phyloP scores from a whole-genome alignment of 192 early-diverging fungal genomes.

The Mortierella alpina region DNA sequence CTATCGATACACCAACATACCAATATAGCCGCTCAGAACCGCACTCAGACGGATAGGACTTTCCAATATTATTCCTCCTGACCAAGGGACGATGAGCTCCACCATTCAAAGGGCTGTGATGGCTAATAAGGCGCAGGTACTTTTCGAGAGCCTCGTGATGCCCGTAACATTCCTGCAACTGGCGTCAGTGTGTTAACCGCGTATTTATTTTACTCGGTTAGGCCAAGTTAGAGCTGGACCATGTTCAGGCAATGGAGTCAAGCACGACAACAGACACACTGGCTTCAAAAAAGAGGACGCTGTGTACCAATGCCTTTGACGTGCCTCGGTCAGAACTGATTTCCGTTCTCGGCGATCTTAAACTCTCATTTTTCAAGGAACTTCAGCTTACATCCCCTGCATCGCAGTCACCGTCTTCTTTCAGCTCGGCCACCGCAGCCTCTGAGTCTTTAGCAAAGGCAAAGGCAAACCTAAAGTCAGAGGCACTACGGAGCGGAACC shows the following conservation, averaged over 20 bases:
- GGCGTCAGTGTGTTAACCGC: neutral
- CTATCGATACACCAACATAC: constrained; percentile 8
- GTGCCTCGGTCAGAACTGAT: constrained; percentile 67
- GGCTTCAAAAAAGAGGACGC: constrained; percentile 51
- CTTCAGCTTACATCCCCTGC: constrained; percentile 48
- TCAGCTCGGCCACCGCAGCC: neutral
- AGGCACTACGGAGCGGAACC: neutral
- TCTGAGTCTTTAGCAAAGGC: neutral
- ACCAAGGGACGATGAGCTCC: constrained; percentile 22
- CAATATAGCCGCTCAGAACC: constrained; percentile 38
- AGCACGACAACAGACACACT: constrained; percentile 21
- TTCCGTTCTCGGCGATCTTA: constrained; percentile 64
- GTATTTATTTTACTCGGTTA: neutral
- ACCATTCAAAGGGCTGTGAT: constrained; percentile 14
- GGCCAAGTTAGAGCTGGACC: constrained; percentile 42
- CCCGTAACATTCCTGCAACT: neutral
- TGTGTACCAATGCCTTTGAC: constrained; percentile 73
- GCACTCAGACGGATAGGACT: constrained; percentile 42
- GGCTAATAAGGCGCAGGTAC: constrained; percentile 52
- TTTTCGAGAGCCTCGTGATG: neutral
- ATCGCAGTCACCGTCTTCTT: constrained; percentile 1
- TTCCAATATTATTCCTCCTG: constrained; percentile 43
- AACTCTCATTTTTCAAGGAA: constrained; percentile 64
- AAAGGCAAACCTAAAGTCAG: neutral
- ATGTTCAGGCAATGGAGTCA: constrained; percentile 36